These are phyloP conservation scores for Mucor saturninus DNA, from an alignment of 371 early-diverging fungal species.

Conservation along the genomic window DNA sequence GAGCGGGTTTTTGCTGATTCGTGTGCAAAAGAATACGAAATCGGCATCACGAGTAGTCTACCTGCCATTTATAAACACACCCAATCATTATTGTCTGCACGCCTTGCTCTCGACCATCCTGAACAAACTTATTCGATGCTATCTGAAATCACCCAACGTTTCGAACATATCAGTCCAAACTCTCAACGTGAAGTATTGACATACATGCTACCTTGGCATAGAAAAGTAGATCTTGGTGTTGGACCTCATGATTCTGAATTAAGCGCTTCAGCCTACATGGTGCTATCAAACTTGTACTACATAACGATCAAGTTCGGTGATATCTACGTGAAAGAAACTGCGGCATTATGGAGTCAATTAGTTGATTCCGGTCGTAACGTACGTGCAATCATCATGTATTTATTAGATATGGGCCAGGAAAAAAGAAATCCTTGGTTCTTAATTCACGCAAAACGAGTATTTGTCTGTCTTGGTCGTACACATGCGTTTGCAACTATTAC, in stretches of 20 bases:
- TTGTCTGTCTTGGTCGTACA: conserved; percentile 81
- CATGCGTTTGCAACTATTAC: conserved; percentile 63
- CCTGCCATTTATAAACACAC: conserved; percentile 86
- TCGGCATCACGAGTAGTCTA: conserved; percentile 77
- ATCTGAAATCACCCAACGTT: conserved; percentile 79
- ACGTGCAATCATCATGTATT: conserved; percentile 71
- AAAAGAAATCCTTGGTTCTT: conserved; percentile 82
- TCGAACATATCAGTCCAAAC: conserved; percentile 69
- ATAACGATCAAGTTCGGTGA: conserved; percentile 85
- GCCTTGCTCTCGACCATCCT: conserved; percentile 69
- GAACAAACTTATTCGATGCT: conserved; percentile 76
- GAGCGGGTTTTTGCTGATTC: conserved; percentile 67
- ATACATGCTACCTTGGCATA: conserved; percentile 88
- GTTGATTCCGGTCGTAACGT: conserved; percentile 72
- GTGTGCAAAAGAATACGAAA: conserved; percentile 70
- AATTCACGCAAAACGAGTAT: conserved; percentile 78
- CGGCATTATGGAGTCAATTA: conserved; percentile 82
- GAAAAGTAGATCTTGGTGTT: conserved; percentile 71
- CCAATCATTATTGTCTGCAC: conserved; percentile 70
- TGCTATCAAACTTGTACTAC: conserved; percentile 84
- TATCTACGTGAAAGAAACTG: conserved; percentile 77
- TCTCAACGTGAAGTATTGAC: conserved; percentile 72
- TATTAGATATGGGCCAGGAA: conserved; percentile 75
- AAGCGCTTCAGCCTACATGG: conserved; percentile 64
- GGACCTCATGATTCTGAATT: conserved; percentile 55